phyloP scores from a whole-genome alignment of 106 monocot genomes.

The Alisma plantagoaquatica region DNA sequence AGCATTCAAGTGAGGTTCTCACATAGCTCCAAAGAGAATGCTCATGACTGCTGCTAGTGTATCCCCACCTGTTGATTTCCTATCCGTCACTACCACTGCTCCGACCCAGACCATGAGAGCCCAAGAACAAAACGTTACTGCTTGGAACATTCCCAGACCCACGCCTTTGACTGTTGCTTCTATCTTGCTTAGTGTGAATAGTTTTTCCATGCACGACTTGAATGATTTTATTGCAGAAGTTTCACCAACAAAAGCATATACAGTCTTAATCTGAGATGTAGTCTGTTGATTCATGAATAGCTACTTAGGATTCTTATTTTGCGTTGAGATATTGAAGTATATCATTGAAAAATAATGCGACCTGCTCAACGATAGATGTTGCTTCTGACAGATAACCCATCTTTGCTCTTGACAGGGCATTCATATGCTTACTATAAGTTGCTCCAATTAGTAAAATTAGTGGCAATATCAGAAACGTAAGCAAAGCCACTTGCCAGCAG shows the following conservation, averaged over 20 bases:
- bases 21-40: conserved; percentile 45
- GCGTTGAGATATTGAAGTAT: not conserved
- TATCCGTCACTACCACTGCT: conserved; percentile 45
- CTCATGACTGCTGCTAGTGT: conserved; percentile 28
- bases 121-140: conserved; percentile 39
- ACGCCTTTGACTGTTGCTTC: conserved; percentile 47
- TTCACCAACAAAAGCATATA: conserved; percentile 55
- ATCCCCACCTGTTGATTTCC: conserved; percentile 34
- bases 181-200: conserved; percentile 30
- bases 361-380: conserved; percentile 26
- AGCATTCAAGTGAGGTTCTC: not conserved
- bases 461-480: conserved; percentile 38
- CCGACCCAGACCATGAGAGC: conserved; percentile 55
- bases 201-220: conserved; percentile 32
- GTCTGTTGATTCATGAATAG: conserved; percentile 26
- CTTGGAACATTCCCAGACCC: conserved; percentile 41
- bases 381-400: conserved; percentile 52
- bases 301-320: not conserved
- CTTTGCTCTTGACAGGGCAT: conserved; percentile 33
- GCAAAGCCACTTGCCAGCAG: conserved; percentile 45
- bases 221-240: conserved; percentile 21
- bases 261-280: conserved; percentile 42
- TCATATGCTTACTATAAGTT: conserved; percentile 39
- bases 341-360: not conserved
- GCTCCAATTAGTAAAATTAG: conserved; percentile 58